Base-by-base conservation (phyloP, 306 rosid species). In the Rosa lucieae region DNA sequence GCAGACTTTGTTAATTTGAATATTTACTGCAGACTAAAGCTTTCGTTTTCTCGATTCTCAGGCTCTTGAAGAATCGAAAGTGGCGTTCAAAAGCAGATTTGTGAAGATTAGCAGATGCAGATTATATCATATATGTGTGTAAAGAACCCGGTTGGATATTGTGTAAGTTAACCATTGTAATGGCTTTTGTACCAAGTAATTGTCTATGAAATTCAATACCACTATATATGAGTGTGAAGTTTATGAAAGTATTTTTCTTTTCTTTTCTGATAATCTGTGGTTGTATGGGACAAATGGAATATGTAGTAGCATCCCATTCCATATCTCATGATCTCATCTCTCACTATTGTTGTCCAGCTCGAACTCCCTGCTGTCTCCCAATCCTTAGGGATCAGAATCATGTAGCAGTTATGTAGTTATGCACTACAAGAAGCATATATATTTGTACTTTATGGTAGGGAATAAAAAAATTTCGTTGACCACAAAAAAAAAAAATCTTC, bases 41-140 rank as follows among this genome's bases (percentile, higher is more conserved):
- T 42, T 77, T 66, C 43, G 12, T 21, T 43, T 53, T 71, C 37
- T 32, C 18, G 39, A 23, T 29, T 26, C 23, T 77, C 89, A 88
- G 92, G 88, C 56, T 83, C 77, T 80, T 83, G 83, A 88, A 74
- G 79, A 78, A 78, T 81, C 70, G 63, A 55, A 69, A 59, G 78
- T 58, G 68, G n/a, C 77, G 47, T n/a, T 75, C 48, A 77, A 82
- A 46, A 43, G 58, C 70, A 29, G 65, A 73, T 26, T n/a, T 77
- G 81, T 70, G 49, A 63, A 77, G 44, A 76, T 17, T 72, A 71
- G 70, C 14, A 53, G 68, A 67, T 77, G 80, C 46, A 62, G 69
- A 71, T 17, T 18, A 67, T 65, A 40, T 67, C 47, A 43, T 67
- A n/a, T 37, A 63, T 48, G 78, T 51, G 12, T 42, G 55, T 71